Evolutionary conservation across 257 asterid species (phyloP).

Genomic region (Knoxia roxburghii): DNA sequence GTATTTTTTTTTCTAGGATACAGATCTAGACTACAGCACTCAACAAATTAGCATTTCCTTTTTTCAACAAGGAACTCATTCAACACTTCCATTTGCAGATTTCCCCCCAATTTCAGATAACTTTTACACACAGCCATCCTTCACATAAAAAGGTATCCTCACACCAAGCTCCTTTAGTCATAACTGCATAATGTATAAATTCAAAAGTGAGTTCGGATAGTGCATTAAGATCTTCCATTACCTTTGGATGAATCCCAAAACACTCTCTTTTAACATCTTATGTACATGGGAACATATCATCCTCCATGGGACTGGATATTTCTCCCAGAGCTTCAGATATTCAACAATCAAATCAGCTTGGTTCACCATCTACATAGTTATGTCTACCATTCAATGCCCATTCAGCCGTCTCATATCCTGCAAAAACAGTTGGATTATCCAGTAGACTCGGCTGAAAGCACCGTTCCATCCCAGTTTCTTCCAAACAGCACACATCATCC

Average conservation of each 20-base stretch:
- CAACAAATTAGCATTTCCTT: not conserved
- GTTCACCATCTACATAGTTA: slow-evolving; percentile 46
- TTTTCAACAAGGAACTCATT: slow-evolving; percentile 17
- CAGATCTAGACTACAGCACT: not conserved
- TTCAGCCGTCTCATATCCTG: slow-evolving; percentile 71
- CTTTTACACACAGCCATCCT: slow-evolving; percentile 22
- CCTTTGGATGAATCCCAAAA: slow-evolving; percentile 67
- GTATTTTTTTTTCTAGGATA: not conserved
- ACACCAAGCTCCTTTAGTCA: slow-evolving; percentile 63
- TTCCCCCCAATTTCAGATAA: no score
- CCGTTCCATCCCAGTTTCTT: slow-evolving; percentile 74
- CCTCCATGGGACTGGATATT: slow-evolving; percentile 92
- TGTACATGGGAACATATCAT: slow-evolving; percentile 93
- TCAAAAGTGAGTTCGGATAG: slow-evolving; percentile 70
- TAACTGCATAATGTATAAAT: slow-evolving; percentile 58
- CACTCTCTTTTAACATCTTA: slow-evolving; percentile 86
- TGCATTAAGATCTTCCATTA: slow-evolving; percentile 67
- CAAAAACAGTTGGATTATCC: slow-evolving; percentile 91
- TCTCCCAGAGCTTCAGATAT: slow-evolving; percentile 73
- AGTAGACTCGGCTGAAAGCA: slow-evolving; percentile 94
- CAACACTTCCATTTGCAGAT: slow-evolving; percentile 25
- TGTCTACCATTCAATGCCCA: slow-evolving; percentile 46
- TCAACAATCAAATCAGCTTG: slow-evolving; percentile 68
- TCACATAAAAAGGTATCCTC: slow-evolving; percentile 59
- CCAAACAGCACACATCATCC: slow-evolving; percentile 70